Evolutionary conservation across 1,139 yeast species (phyloP).

Genomic region (Yamadazyma membranifaciens): DNA sequence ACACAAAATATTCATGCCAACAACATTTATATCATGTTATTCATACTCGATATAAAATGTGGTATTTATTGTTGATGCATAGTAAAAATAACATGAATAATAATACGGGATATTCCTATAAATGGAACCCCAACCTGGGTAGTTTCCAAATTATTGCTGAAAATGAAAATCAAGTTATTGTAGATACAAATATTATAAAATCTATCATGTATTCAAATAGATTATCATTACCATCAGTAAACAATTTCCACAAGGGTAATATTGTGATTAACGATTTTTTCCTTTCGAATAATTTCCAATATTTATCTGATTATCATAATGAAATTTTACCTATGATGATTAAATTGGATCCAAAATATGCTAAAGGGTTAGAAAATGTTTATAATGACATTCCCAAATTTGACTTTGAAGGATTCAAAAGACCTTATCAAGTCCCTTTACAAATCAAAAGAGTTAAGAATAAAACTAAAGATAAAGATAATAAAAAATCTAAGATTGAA

Average conservation of each 20-base stretch:
- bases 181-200: conserved; percentile 34
- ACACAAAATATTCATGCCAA: conserved; percentile 42
- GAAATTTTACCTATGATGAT: conserved; percentile 36
- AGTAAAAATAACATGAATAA: conserved; percentile 20
- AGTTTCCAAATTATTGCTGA: conserved; percentile 33
- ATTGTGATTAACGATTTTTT: conserved; percentile 39
- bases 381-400: conserved; percentile 34
- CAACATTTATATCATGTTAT: conserved; percentile 39
- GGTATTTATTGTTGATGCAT: conserved; percentile 37
- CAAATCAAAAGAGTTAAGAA: conserved; percentile 9
- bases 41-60: conserved; percentile 37
- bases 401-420: conserved; percentile 31
- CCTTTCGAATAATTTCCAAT: conserved; percentile 33
- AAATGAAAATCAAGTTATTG: conserved; percentile 22
- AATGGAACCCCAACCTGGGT: conserved; percentile 41
- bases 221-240: conserved; percentile 31
- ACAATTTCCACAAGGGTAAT: conserved; percentile 33
- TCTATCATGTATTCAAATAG: conserved; percentile 33
- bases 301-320: conserved; percentile 41
- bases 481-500: neutral
- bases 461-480: conserved; percentile 7
- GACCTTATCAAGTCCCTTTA: conserved; percentile 30
- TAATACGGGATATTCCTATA: conserved; percentile 26
- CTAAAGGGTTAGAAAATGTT: conserved; percentile 31
- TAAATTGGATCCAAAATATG: conserved; percentile 27